Conservation (phyloP, 2,329 filamentous ascomycete species). For the Ophiostoma novo-ulmi region DNA sequence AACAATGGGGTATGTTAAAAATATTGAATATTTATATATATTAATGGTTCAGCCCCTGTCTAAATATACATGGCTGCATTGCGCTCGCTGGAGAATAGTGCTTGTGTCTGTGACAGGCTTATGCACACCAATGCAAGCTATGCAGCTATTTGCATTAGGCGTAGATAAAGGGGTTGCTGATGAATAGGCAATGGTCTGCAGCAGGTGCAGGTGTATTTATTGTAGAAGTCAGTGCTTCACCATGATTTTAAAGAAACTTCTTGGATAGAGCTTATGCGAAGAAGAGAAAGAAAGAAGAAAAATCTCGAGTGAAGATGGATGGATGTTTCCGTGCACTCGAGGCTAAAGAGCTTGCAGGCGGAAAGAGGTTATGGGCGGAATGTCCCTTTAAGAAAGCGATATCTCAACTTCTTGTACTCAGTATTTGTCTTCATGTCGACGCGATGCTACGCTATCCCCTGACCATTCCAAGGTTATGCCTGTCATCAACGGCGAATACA, state of each 20-base stretch:
- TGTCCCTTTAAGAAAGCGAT: too few species aligned
- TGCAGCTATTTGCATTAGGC: not conserved
- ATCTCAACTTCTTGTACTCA: not conserved
- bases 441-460: conserved; percentile 1
- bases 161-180: not conserved
- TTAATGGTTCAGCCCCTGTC: not conserved
- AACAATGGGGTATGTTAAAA: not conserved
- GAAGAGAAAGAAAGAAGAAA: too few species aligned
- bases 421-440: not conserved
- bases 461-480: not conserved
- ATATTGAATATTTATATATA: not conserved
- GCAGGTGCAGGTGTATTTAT: not conserved
- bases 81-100: not conserved
- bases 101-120: not conserved
- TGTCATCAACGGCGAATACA: conserved; percentile 8
- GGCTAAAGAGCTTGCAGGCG: too few species aligned
- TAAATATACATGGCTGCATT: not conserved
- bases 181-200: not conserved
- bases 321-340: too few species aligned
- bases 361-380: too few species aligned
- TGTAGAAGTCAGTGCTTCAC: too few species aligned
- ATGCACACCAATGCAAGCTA: conserved; percentile 12
- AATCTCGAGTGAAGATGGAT: too few species aligned
- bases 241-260: too few species aligned
- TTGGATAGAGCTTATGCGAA: too few species aligned